phyloP scores from a whole-genome alignment of 108 stramenopile genomes.

The Licmophora abbreviata region DNA sequence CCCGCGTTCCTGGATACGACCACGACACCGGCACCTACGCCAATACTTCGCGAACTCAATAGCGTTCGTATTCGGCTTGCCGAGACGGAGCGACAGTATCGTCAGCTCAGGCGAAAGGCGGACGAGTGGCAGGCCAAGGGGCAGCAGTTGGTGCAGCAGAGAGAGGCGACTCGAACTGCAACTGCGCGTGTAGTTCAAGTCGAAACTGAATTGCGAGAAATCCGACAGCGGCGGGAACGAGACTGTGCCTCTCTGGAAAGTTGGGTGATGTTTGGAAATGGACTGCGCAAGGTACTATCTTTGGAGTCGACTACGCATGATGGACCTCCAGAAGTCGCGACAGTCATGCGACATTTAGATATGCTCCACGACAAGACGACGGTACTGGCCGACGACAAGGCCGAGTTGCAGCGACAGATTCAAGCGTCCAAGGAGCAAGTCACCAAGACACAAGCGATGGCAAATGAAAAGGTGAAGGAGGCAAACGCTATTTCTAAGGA shows the following conservation, averaged over 20 bases:
- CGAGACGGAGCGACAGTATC: slow-evolving; percentile 65
- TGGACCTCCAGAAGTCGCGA: slow-evolving; percentile 49
- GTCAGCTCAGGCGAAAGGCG: slow-evolving; percentile 41
- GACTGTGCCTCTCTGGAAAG: slow-evolving; percentile 21
- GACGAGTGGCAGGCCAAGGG: slow-evolving; percentile 31
- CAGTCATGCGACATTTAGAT: slow-evolving; percentile 35
- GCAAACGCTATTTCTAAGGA: slow-evolving; percentile 1
- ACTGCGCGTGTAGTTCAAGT: not conserved
- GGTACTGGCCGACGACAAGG: slow-evolving; percentile 17
- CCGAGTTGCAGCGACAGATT: slow-evolving; percentile 19
- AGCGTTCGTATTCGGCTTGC: slow-evolving; percentile 48
- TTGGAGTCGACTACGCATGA: not conserved
- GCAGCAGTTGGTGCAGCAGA: slow-evolving; percentile 30
- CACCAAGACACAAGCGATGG: slow-evolving; percentile 23
- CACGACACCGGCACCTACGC: slow-evolving; percentile 29
- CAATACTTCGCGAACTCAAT: slow-evolving; percentile 35
- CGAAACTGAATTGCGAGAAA: slow-evolving; percentile 1
- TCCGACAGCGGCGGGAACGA: slow-evolving; percentile 17
- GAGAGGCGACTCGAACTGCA: slow-evolving; percentile 35
- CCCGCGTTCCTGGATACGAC: no score
- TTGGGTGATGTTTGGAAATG: slow-evolving; percentile 42
- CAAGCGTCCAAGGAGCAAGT: slow-evolving; percentile 18
- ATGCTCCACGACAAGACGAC: slow-evolving; percentile 20
- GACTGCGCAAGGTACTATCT: not conserved
- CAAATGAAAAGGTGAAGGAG: slow-evolving; percentile 8